phyloP scores from a whole-genome alignment of 2,329 filamentous ascomycete genomes.

The Phyllosticta paracitricarpa region DNA sequence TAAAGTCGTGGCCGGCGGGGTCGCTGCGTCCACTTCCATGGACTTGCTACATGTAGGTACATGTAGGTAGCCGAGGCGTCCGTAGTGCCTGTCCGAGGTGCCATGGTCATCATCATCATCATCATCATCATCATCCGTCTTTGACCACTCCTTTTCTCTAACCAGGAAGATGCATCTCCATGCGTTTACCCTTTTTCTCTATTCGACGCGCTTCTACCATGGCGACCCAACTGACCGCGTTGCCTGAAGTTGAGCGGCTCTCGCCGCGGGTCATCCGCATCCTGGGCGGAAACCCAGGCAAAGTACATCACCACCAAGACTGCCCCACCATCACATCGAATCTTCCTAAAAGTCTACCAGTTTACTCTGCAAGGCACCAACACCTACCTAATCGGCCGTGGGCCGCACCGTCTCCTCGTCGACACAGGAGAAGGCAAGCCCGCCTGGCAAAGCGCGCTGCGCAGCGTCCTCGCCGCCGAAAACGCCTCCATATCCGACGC shows the following conservation, averaged over 20 bases:
- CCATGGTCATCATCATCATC: neutral
- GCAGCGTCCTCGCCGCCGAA: conserved; percentile 55
- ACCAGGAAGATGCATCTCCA: neutral
- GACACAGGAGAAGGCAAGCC: conserved; percentile 80
- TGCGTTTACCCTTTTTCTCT: neutral
- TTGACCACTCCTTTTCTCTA: neutral
- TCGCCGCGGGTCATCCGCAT: conserved; percentile 73
- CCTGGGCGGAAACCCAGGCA: conserved; percentile 82
- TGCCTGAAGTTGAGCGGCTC: conserved; percentile 68
- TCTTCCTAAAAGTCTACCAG: conserved; percentile 20
- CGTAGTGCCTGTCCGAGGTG: neutral
- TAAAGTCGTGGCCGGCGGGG: neutral
- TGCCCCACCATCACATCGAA: conserved; percentile 49
- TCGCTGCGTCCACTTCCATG: neutral
- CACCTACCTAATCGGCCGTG: conserved; percentile 82
- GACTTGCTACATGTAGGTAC: neutral
- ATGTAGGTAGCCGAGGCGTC: neutral
- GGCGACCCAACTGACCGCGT: neutral
- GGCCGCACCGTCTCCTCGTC: conserved; percentile 63
- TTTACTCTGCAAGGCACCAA: conserved; percentile 74
- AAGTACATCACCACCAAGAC: conserved; percentile 61
- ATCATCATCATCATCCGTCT: neutral
- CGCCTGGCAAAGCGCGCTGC: conserved; percentile 60
- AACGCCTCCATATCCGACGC: conserved; percentile 57
- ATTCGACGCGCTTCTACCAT: neutral